Conservation (phyloP, 805 yeast genomes). For the Candida maris region DNA sequence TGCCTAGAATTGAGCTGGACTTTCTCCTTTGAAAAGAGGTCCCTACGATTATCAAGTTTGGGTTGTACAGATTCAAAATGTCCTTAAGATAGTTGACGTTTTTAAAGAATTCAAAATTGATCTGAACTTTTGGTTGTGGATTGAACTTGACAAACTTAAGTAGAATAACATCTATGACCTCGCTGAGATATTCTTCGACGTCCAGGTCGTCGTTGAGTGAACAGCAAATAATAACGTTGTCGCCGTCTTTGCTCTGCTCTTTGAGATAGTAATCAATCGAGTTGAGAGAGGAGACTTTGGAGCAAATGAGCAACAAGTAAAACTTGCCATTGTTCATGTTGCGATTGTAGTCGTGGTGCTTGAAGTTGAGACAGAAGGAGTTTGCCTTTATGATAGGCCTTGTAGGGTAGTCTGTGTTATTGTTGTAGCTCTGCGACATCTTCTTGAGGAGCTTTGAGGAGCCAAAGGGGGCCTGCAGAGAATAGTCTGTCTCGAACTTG, state of each 20-base stretch:
- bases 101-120: slow-evolving; percentile 56
- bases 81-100: slow-evolving; percentile 49
- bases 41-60: slow-evolving; percentile 48
- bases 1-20: slow-evolving; percentile 26
- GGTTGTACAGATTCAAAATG: slow-evolving; percentile 54
- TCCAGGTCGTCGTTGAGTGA: slow-evolving; percentile 25
- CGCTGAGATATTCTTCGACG: slow-evolving; percentile 21
- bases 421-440: slow-evolving; percentile 15
- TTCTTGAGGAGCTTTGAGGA: slow-evolving; percentile 16
- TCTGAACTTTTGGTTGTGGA: slow-evolving; percentile 38
- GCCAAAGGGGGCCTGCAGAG: slow-evolving; percentile 13
- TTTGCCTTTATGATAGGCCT: slow-evolving; percentile 30
- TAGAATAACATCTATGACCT: slow-evolving; percentile 41
- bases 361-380: slow-evolving; percentile 39
- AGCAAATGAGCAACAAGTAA: slow-evolving; percentile 54
- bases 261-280: slow-evolving; percentile 63
- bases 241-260: slow-evolving; percentile 55
- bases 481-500: slow-evolving; percentile 41
- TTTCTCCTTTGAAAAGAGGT: slow-evolving; percentile 23
- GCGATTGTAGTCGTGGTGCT: slow-evolving; percentile 36
- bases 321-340: slow-evolving; percentile 19
- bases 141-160: slow-evolving; percentile 23
- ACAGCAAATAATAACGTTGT: slow-evolving; percentile 50
- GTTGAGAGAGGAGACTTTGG: slow-evolving; percentile 69
- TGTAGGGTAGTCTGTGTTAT: slow-evolving; percentile 32